These are phyloP conservation scores for Mycena sp. DNA, from an alignment of 1,284 basidiomycete genomes.

Conservation along the genomic window DNA sequence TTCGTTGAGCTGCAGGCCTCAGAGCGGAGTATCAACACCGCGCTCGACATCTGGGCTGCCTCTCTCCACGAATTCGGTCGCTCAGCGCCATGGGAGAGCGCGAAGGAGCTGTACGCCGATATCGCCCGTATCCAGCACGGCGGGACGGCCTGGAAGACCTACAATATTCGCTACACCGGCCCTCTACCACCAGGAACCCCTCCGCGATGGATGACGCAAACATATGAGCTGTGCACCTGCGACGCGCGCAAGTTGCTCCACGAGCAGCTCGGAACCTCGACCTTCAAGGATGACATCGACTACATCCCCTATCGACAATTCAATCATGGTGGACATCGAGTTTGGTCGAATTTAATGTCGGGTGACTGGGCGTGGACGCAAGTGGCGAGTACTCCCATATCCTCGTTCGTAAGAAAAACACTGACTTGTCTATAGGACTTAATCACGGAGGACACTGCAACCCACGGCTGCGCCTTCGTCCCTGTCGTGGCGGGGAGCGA, in stretches of 20 bases:
- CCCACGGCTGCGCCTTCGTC: conserved; percentile 26
- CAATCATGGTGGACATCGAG: conserved; percentile 15
- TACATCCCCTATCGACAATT: conserved; percentile 37
- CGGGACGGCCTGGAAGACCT: neutral
- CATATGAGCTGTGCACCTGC: conserved; percentile 47
- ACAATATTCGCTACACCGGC: neutral
- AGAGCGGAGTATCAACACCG: neutral
- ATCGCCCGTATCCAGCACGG: neutral
- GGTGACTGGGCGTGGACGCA: conserved; percentile 47
- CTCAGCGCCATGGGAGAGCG: neutral
- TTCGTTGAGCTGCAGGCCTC: conserved; percentile 11
- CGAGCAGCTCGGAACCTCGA: conserved; percentile 40
- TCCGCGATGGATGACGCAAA: conserved; percentile 44
- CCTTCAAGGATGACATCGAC: conserved; percentile 41
- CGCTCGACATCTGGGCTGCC: conserved; percentile 15
- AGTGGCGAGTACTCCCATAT: conserved; percentile 3
- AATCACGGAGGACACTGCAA: conserved; percentile 15
- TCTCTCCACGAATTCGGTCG: neutral
- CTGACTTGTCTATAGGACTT: conserved; percentile 18
- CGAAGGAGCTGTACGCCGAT: conserved; percentile 2
- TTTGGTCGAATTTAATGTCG: conserved; percentile 45
- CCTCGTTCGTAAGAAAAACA: neutral
- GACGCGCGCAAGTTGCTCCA: conserved; percentile 3
- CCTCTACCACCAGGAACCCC: neutral
- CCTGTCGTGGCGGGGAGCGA: conserved; percentile 45